Conservation (phyloP, 306 rosid genomes). For the Lathyrus sativus region DNA sequence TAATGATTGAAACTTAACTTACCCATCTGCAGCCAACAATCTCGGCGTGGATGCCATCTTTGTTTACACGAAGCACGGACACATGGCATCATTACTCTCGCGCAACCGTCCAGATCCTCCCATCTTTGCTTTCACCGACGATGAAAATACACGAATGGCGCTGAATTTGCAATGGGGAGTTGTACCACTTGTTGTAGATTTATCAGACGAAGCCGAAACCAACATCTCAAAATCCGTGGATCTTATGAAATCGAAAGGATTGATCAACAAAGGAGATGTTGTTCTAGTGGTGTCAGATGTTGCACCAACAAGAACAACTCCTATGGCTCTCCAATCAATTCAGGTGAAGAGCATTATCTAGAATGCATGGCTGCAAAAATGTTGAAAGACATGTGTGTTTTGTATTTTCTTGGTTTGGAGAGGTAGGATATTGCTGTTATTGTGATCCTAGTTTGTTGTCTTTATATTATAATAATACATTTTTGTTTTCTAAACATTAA, state of each 20-base stretch:
- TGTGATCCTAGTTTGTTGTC: conserved; percentile 33
- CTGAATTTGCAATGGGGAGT: conserved; percentile 89
- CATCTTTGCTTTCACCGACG: conserved; percentile 76
- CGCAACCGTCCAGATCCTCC: conserved; percentile 88
- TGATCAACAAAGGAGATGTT: conserved; percentile 63
- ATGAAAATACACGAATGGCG: conserved; percentile 65
- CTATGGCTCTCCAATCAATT: conserved; percentile 68
- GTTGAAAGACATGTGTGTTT: conserved; percentile 26
- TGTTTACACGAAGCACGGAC: conserved; percentile 76
- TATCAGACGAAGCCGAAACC: conserved; percentile 74
- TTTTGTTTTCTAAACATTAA: not conserved
- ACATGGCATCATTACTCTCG: conserved; percentile 88
- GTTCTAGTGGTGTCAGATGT: conserved; percentile 78
- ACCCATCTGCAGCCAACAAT: conserved; percentile 72
- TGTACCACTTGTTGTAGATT: conserved; percentile 60
- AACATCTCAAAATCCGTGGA: conserved; percentile 62
- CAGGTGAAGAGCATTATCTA: conserved; percentile 73
- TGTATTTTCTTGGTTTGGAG: conserved; percentile 29
- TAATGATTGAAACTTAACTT: not conserved
- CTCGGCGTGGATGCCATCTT: conserved; percentile 93
- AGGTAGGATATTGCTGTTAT: conserved; percentile 5
- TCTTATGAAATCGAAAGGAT: conserved; percentile 61
- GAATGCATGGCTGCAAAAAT: conserved; percentile 52
- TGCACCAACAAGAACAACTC: conserved; percentile 53
- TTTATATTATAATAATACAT: not conserved